Evolutionary conservation across 73 alveolate species (phyloP), one percentile per base, ranked within the genome.

Genomic region (Paramecium octaurelia): DNA sequence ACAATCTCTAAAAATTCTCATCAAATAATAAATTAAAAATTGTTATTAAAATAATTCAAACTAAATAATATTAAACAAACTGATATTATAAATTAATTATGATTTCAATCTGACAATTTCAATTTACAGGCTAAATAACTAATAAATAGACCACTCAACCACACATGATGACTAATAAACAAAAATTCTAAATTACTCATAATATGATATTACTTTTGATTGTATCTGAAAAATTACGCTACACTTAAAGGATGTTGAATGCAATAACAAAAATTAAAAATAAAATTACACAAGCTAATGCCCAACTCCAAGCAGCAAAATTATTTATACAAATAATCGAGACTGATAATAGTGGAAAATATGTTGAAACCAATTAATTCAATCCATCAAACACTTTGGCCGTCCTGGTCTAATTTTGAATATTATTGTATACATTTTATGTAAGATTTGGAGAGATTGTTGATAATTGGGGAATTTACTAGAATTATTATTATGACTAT

Each of bases 281-380:
- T 27, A 64, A 34, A 27, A 64, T 31, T 9, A 64, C 44, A 24
- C 44, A 64, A 31, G 84, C 44, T 11, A 64, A 27, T 31, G 84
- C 84, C 84, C 84, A 64, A 31, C 84, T n/a, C 84, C 84, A 64
- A 3, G 24, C 84, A 1, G 84, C 84, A 64, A 27, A 64, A 34
- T 64, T 64, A 64, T 64, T 64, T 27, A 64, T 64, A 64, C 84
- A 64, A 12, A 64, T 10, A 23, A 64, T 64, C 7, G 84, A 64
- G 84, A 64, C 46, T 64, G 84, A 64, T 11, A 64, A 20, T 64
- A 64, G n/a, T 11, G 84, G 84, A 34, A 64, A 64, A 24, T 64
- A 34, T 12, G 84, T 64, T 14, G 84, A 64, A 4, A 64, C 27
- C 3, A 64, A 3, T 64, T 64, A 50, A 64, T 64, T 64, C 27